These are phyloP conservation scores for Lentinula aciculospora DNA, from an alignment of 768 basidiomycete species.

Conservation along the genomic window DNA sequence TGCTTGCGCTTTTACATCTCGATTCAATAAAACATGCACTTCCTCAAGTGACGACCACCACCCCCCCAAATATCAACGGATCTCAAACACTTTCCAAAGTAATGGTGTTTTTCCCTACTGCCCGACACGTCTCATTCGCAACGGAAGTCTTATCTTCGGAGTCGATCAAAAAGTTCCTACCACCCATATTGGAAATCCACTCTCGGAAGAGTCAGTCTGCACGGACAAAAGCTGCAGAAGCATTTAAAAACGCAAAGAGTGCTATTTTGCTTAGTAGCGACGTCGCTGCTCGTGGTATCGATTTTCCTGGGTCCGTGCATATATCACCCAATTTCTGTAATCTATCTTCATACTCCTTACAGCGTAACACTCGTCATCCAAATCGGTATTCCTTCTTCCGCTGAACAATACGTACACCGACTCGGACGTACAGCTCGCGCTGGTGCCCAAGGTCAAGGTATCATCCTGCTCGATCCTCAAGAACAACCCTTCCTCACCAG, in stretches of 20 bases:
- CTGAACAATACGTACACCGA: constrained; percentile 77
- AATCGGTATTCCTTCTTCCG: constrained; percentile 58
- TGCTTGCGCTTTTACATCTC: constrained; percentile 31
- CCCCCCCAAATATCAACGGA: constrained; percentile 9
- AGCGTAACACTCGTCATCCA: constrained; percentile 59
- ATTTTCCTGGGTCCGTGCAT: constrained; percentile 46
- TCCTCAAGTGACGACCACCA: not conserved
- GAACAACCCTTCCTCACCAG: constrained; percentile 44
- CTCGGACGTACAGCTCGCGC: constrained; percentile 77
- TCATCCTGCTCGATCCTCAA: constrained; percentile 46
- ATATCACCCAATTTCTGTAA: too few species aligned
- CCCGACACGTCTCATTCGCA: constrained; percentile 45
- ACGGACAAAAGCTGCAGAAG: constrained; percentile 42
- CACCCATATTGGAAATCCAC: constrained; percentile 49
- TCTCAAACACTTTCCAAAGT: constrained; percentile 25
- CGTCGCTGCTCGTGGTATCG: constrained; percentile 62
- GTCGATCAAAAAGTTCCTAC: constrained; percentile 19
- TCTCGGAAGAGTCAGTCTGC: constrained; percentile 46
- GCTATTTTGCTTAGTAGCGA: constrained; percentile 49
- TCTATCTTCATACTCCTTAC: too few species aligned
- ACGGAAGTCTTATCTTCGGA: constrained; percentile 25
- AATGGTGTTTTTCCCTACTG: constrained; percentile 68
- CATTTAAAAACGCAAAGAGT: constrained; percentile 37
- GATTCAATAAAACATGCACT: constrained; percentile 23
- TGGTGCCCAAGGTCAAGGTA: constrained; percentile 55